A percentile compares a stretch with the other conserved stretches of the same genome.
phyloP scores from a whole-genome alignment of 164 flowering plant genomes.

The Vitis cinerea region DNA sequence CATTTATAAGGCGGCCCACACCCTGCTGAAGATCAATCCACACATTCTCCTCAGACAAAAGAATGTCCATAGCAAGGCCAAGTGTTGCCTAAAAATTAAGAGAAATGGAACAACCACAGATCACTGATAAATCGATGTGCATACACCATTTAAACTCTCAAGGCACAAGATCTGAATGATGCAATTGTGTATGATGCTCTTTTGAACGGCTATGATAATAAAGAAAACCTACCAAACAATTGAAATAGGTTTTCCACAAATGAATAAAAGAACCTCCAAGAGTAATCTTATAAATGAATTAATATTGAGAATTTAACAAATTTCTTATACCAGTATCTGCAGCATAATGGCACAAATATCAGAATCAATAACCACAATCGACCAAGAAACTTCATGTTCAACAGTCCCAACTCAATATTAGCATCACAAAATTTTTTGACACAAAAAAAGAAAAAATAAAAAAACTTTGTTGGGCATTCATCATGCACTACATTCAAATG shows the following conservation, averaged over 20 bases:
- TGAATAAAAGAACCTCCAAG: background rate
- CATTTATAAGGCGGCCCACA: constrained; percentile 94
- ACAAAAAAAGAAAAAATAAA: too few relatives aligned
- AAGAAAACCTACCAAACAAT: background rate
- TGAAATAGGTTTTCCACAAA: background rate
- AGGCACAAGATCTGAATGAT: background rate
- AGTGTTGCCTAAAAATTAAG: constrained; percentile 68
- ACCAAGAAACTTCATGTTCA: too few relatives aligned
- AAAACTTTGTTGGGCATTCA: too few relatives aligned
- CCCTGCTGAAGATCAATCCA: constrained; percentile 86
- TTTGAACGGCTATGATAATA: background rate
- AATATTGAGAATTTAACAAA: background rate
- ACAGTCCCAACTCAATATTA: too few relatives aligned
- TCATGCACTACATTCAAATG: too few relatives aligned
- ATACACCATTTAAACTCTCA: background rate
- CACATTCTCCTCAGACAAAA: constrained; percentile 87
- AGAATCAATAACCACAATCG: too few relatives aligned
- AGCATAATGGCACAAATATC: too few relatives aligned
- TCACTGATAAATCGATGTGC: background rate
- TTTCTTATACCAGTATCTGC: background rate
- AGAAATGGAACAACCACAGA: background rate
- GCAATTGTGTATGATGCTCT: background rate
- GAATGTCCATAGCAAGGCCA: constrained; percentile 82
- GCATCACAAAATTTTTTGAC: too few relatives aligned
- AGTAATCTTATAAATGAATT: background rate